Evolutionary conservation across 2,329 filamentous ascomycete genomes (phyloP), one percentile per base, ranked within the genome.

Genomic region (Colletotrichum sp.): DNA sequence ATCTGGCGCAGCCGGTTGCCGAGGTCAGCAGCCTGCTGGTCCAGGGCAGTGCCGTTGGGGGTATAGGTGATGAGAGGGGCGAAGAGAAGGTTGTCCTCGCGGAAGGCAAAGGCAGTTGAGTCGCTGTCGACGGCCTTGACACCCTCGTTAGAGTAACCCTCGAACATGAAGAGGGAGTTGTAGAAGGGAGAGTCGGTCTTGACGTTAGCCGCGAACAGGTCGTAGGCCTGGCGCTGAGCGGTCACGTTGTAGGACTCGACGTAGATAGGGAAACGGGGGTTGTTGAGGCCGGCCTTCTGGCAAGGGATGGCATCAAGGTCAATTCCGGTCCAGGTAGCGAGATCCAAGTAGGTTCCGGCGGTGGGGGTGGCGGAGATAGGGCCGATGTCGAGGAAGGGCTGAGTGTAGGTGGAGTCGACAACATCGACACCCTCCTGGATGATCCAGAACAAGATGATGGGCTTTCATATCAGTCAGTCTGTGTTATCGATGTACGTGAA

Each of bases 111-210:
- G 1, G 89, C 88, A 5, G 85, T 84, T 2, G 84, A 83, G 12
- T 80, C 79, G 30, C 76, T 78, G 62, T 80, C 76, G 52, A 88
- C 78, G 0, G 80, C 81, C 69, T 85, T 79, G 3, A 91, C 86
- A 2, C 86, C 90, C 26, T 86, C 80, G 9, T 80, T 81, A 2
- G 89, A 86, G 81, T 92, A 92, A 5, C 88, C 88, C 79, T 92
- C 90, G 70, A 92, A 89, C 86, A 91, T 88, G 82, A 91, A 89
- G 60, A 90, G 82, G 2, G 86, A 86, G 77, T 83, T 78, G n/a
- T 81, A 76, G 34, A 78, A 78, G 8, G 67, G 57, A 8, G 70
- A 76, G 8, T 52, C 59, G 57, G 13, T 59, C 28, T 78, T 81
- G 49, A 79, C 80, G 8, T 80, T 79, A 9, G 78, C 71, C 7